Evolutionary conservation across 768 basidiomycete species (phyloP).

Genomic region (Termitomyces titanicus): DNA sequence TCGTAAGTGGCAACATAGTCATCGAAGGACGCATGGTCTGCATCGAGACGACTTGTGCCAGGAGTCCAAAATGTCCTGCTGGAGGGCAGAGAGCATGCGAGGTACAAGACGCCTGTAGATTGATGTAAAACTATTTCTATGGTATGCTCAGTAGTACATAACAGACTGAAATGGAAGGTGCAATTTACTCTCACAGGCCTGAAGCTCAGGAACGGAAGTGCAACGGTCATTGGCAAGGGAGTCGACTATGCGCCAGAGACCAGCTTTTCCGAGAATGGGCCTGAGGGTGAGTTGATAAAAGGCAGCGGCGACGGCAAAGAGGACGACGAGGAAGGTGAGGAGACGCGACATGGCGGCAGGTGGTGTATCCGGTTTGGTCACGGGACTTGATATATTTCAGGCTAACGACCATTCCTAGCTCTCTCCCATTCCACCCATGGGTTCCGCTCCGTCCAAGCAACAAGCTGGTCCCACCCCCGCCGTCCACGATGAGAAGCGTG

Average conservation of each 20-base stretch:
- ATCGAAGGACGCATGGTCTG: slow-evolving; percentile 25
- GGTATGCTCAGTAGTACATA: background rate
- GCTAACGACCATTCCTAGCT: background rate
- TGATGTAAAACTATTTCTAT: slow-evolving; percentile 59
- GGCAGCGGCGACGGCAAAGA: slow-evolving; percentile 37
- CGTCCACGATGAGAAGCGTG: slow-evolving; percentile 30
- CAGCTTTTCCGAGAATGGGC: slow-evolving; percentile 38
- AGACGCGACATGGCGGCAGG: slow-evolving; percentile 13
- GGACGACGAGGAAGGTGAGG: slow-evolving; percentile 28
- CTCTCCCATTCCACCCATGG: slow-evolving; percentile 16
- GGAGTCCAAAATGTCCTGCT: slow-evolving; percentile 55
- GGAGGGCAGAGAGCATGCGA: slow-evolving; percentile 55
- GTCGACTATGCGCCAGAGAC: slow-evolving; percentile 42
- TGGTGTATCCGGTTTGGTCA: background rate
- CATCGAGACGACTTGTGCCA: slow-evolving; percentile 30
- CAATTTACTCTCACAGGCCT: slow-evolving; percentile 65
- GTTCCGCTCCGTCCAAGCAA: slow-evolving; percentile 25
- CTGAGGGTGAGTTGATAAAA: slow-evolving; percentile 46
- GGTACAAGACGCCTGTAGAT: slow-evolving; percentile 52
- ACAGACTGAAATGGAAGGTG: background rate
- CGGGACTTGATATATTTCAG: background rate
- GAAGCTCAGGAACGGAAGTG: slow-evolving; percentile 44
- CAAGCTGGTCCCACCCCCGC: slow-evolving; percentile 17
- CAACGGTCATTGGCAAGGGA: slow-evolving; percentile 48
- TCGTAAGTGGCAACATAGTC: slow-evolving; percentile 66